Percentiles rank a stretch among this genome's conserved stretches.
Evolutionary conservation across 805 yeast genomes (phyloP).

Genomic region (Kodamaea sagamina): DNA sequence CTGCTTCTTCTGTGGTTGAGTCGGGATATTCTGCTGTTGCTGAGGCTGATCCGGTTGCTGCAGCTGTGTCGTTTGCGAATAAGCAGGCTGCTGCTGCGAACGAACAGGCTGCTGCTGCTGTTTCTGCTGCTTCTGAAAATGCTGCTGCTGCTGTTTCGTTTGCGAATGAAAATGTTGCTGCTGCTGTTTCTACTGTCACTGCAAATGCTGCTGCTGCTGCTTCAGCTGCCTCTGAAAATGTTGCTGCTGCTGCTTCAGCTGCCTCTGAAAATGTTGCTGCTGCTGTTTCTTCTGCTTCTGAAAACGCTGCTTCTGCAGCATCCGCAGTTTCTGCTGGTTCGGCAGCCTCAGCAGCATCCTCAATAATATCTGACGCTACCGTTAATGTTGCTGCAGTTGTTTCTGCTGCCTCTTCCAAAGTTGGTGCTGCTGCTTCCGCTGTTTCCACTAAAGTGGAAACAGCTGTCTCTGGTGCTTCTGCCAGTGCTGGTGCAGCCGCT

Average conservation of each 20-base stretch:
- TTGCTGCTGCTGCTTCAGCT: conserved; percentile 13
- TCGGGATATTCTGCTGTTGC: conserved; percentile 12
- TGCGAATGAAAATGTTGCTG: conserved; percentile 12
- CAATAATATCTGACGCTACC: background rate
- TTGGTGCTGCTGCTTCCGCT: background rate
- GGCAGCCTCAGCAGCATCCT: conserved; percentile 6
- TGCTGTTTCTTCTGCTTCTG: conserved; percentile 12
- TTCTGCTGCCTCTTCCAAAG: background rate
- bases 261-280: conserved; percentile 11
- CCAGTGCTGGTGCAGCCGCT: background rate
- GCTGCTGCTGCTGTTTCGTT: conserved; percentile 15
- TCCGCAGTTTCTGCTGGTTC: conserved; percentile 14
- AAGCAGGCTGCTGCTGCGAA: background rate
- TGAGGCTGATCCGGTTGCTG: conserved; percentile 12
- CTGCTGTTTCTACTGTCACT: conserved; percentile 13
- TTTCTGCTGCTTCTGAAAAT: conserved; percentile 10
- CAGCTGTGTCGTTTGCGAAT: background rate
- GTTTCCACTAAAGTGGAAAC: background rate
- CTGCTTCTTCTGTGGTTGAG: background rate
- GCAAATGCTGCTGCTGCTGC: conserved; percentile 11
- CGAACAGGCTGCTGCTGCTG: conserved; percentile 1
- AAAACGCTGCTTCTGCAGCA: conserved; percentile 13
- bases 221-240: background rate
- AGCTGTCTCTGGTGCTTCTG: conserved; percentile 8
- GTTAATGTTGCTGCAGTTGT: background rate